A percentile compares a stretch with the other conserved stretches of the same genome.
These are phyloP conservation scores for Phytomonas sp. DNA, from an alignment of 208 protist genomes.

Conservation along the genomic window DNA sequence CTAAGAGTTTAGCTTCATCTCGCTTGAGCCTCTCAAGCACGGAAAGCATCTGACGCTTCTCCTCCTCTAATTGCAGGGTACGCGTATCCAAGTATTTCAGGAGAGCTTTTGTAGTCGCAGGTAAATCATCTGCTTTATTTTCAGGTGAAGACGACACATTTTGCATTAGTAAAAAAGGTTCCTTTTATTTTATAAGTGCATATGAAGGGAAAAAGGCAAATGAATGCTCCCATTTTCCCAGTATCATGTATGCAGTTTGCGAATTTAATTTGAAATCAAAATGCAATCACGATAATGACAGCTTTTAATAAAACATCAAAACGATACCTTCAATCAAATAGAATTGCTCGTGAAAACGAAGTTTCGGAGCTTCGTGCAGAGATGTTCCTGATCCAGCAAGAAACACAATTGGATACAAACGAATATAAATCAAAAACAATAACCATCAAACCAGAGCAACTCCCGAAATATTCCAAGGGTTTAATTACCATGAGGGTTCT, in stretches of 20 bases:
- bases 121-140: background rate
- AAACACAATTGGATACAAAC: background rate
- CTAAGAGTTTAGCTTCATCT: constrained; percentile 4
- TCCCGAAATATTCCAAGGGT: background rate
- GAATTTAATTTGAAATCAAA: background rate
- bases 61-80: constrained; percentile 41
- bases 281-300: background rate
- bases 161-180: background rate
- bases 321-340: background rate
- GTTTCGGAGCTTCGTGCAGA: background rate
- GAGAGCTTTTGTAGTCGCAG: constrained; percentile 3
- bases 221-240: background rate
- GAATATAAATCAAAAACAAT: background rate
- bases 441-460: background rate
- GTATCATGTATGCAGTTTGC: background rate
- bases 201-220: background rate
- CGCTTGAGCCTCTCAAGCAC: background rate
- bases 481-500: background rate
- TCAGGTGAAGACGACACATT: background rate
- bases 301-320: background rate
- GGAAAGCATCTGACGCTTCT: constrained; percentile 28
- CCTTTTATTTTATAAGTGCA: background rate
- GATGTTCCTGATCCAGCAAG: background rate
- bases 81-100: constrained; percentile 20
- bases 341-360: background rate